phyloP scores from a whole-genome alignment of 2,329 filamentous ascomycete genomes.

The Beauveria sp. region DNA sequence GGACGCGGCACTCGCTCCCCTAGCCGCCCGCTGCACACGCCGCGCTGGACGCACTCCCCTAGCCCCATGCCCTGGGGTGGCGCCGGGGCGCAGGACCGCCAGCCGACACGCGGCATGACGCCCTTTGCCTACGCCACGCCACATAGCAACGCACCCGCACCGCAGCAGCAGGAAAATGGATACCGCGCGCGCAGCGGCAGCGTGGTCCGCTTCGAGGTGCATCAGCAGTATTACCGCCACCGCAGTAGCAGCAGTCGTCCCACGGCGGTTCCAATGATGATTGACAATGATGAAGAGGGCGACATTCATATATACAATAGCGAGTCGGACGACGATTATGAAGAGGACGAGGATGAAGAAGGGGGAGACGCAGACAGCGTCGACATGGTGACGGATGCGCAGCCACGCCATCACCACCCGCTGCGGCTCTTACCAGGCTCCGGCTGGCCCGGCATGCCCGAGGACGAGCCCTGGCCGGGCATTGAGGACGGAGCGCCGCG shows the following conservation, averaged over 20 bases:
- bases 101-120: slow-evolving; percentile 35
- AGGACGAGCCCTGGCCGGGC: slow-evolving; percentile 51
- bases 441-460: slow-evolving; percentile 27
- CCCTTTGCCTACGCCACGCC: slow-evolving; percentile 72
- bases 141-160: slow-evolving; percentile 52
- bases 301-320: slow-evolving; percentile 30
- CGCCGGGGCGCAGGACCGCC: slow-evolving; percentile 23
- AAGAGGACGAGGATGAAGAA: slow-evolving; percentile 18
- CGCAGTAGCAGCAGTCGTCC: slow-evolving; percentile 27
- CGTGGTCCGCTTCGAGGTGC: slow-evolving; percentile 19
- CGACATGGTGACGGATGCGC: slow-evolving; percentile 21
- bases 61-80: slow-evolving; percentile 31
- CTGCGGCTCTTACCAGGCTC: slow-evolving; percentile 22
- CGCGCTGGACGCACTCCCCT: slow-evolving; percentile 45
- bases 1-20: slow-evolving; percentile 51
- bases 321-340: slow-evolving; percentile 26
- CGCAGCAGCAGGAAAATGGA: slow-evolving; percentile 26
- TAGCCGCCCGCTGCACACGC: slow-evolving; percentile 44
- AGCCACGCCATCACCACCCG: slow-evolving; percentile 12
- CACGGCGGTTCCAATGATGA: neutral
- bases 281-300: slow-evolving; percentile 16
- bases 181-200: slow-evolving; percentile 25
- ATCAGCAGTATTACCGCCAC: slow-evolving; percentile 29
- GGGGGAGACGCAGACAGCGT: slow-evolving; percentile 18
- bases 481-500: slow-evolving; percentile 38